A percentile compares a stretch with the other conserved stretches of the same genome.
Evolutionary conservation across 495 filamentous ascomycete species (phyloP).

Genomic region (Aspergillus egyptiacus): DNA sequence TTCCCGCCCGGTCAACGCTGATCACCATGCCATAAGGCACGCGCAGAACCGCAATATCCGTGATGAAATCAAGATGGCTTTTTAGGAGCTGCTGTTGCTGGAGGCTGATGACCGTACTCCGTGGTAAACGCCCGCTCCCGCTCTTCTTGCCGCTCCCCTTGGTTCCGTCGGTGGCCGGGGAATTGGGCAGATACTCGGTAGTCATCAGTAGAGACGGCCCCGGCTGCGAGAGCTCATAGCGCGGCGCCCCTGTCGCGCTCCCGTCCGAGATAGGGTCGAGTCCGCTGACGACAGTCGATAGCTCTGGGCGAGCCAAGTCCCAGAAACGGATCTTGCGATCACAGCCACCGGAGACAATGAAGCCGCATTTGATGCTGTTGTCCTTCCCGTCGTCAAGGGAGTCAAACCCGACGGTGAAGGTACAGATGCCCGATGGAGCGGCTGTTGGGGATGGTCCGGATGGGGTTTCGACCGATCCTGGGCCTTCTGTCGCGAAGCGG

Average conservation of each 20-base stretch:
- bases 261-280: slow-evolving; percentile 59
- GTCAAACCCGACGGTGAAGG: slow-evolving; percentile 49
- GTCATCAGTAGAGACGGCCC: slow-evolving; percentile 62
- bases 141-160: slow-evolving; percentile 33
- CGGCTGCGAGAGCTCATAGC: slow-evolving; percentile 66
- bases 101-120: slow-evolving; percentile 79
- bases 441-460: slow-evolving; percentile 20
- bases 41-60: slow-evolving; percentile 83
- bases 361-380: slow-evolving; percentile 46
- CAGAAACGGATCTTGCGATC: slow-evolving; percentile 92
- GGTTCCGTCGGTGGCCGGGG: slow-evolving; percentile 29
- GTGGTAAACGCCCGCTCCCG: slow-evolving; percentile 48
- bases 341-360: slow-evolving; percentile 78
- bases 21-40: slow-evolving; percentile 88
- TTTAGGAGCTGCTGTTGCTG: slow-evolving; percentile 83
- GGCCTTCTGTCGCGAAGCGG: slow-evolving; percentile 65
- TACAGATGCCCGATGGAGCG: slow-evolving; percentile 36
- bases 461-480: slow-evolving; percentile 44
- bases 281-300: slow-evolving; percentile 73
- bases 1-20: slow-evolving; percentile 83
- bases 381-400: slow-evolving; percentile 38
- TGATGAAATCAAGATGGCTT: slow-evolving; percentile 81
- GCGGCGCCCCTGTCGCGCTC: slow-evolving; percentile 45
- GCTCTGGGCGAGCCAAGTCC: slow-evolving; percentile 71
- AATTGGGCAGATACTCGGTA: slow-evolving; percentile 59